These are phyloP conservation scores for Pelargonium citronellum DNA, from an alignment of 441 rosid genomes.

Conservation along the genomic window DNA sequence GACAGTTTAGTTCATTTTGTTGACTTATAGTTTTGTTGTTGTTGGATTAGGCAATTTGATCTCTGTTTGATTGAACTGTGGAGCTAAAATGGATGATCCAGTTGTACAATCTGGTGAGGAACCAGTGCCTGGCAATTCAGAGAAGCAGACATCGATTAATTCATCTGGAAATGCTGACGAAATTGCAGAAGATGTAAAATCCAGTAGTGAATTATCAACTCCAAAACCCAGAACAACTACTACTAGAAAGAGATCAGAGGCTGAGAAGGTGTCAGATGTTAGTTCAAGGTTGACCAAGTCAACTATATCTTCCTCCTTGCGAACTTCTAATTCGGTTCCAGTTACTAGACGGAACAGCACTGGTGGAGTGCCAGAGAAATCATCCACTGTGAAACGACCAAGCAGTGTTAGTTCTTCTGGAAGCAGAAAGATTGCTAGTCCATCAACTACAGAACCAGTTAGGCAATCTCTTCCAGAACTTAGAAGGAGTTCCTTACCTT, in stretches of 20 bases:
- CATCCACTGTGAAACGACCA: slow-evolving; percentile 26
- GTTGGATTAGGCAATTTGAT: slow-evolving; percentile 20
- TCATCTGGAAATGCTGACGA: slow-evolving; percentile 36
- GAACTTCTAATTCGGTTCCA: slow-evolving; percentile 45
- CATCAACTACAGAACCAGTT: slow-evolving; percentile 40
- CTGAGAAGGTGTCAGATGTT: slow-evolving; percentile 29
- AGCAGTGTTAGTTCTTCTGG: slow-evolving; percentile 26
- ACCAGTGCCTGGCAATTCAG: slow-evolving; percentile 23
- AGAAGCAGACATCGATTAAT: slow-evolving; percentile 32
- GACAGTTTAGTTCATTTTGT: slow-evolving; percentile 12
- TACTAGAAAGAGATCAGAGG: slow-evolving; percentile 49
- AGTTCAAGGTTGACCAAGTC: slow-evolving; percentile 46
- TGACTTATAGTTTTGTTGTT: slow-evolving; percentile 22
- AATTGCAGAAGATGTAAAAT: slow-evolving; percentile 31
- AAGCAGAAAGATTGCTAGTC: slow-evolving; percentile 38
- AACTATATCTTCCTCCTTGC: slow-evolving; percentile 38
- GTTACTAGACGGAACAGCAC: slow-evolving; percentile 76
- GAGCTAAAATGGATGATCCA: slow-evolving; percentile 53
- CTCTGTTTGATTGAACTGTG: slow-evolving; percentile 24
- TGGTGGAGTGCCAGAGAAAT: slow-evolving; percentile 70
- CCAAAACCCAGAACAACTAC: slow-evolving; percentile 39
- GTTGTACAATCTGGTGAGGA: slow-evolving; percentile 27
- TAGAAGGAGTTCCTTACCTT: slow-evolving; percentile 66
- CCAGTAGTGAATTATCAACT: slow-evolving; percentile 31
- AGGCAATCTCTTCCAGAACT: slow-evolving; percentile 80